Evolutionary conservation across 2,329 filamentous ascomycete species (phyloP).

Genomic region (Alternaria panax): DNA sequence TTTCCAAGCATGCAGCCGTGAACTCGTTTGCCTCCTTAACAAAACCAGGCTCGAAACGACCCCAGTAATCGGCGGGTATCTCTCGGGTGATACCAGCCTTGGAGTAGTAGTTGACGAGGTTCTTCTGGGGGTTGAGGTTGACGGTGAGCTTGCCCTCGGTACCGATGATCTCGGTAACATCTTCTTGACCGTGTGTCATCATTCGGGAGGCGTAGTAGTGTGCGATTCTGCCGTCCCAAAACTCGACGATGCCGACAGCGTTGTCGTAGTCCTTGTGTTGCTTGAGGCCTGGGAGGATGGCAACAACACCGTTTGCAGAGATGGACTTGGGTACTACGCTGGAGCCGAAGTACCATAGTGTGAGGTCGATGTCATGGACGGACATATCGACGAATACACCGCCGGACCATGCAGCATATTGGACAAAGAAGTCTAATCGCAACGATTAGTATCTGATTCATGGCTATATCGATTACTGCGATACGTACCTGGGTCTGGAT

Average conservation of each 20-base stretch:
- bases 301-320: slow-evolving; percentile 47
- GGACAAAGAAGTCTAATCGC: slow-evolving; percentile 53
- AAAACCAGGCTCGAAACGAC: slow-evolving; percentile 52
- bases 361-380: slow-evolving; percentile 57
- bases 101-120: slow-evolving; percentile 47
- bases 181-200: slow-evolving; percentile 50
- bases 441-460: not conserved
- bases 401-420: slow-evolving; percentile 52
- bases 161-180: slow-evolving; percentile 1
- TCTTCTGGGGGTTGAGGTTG: slow-evolving; percentile 39
- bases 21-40: slow-evolving; percentile 53
- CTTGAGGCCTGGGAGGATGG: slow-evolving; percentile 50
- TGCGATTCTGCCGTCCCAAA: slow-evolving; percentile 54
- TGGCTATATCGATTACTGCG: rapidly evolving
- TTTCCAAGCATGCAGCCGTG: slow-evolving; percentile 45
- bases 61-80: slow-evolving; percentile 50
- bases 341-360: slow-evolving; percentile 52
- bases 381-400: slow-evolving; percentile 56
- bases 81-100: slow-evolving; percentile 47
- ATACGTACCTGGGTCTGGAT: slow-evolving; percentile 27
- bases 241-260: slow-evolving; percentile 55
- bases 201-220: slow-evolving; percentile 56
- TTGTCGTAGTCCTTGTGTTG: slow-evolving; percentile 54
- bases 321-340: slow-evolving; percentile 47
- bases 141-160: slow-evolving; percentile 11